A percentile compares a stretch with the other conserved stretches of the same genome.
phyloP scores from a whole-genome alignment of 2,329 filamentous ascomycete species.

The Aspergillus sp. region DNA sequence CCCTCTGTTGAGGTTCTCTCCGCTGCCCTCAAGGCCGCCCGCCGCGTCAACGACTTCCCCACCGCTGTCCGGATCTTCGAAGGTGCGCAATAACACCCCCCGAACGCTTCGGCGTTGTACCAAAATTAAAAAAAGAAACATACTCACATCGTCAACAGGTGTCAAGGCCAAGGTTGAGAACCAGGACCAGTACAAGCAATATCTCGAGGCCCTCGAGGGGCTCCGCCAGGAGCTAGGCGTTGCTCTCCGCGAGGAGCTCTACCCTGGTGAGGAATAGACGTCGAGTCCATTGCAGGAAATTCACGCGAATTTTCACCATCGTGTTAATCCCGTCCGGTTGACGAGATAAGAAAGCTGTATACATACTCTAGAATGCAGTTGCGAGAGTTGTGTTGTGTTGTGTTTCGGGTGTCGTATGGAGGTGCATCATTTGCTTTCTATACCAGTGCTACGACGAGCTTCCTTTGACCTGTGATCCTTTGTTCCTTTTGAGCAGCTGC shows the following conservation, averaged over 20 bases:
- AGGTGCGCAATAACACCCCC: conserved; percentile 60
- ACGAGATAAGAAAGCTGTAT: conserved; percentile 39
- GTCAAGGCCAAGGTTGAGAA: conserved; percentile 99
- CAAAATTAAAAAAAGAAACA: not conserved
- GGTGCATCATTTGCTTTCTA: conserved; percentile 26
- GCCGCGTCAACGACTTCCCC: conserved; percentile 97
- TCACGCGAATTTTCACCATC: conserved; percentile 11
- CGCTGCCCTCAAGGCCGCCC: conserved; percentile 88
- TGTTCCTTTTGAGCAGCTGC: conserved; percentile 20
- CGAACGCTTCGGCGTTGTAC: not conserved
- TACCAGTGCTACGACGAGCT: conserved; percentile 24
- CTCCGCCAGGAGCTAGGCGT: conserved; percentile 93
- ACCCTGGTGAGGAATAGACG: conserved; percentile 59
- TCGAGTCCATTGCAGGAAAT: not conserved
- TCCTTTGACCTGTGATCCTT: not conserved
- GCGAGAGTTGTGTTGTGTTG: conserved; percentile 11
- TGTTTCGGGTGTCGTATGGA: conserved; percentile 16
- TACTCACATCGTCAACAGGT: conserved; percentile 55
- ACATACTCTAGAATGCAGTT: conserved; percentile 39
- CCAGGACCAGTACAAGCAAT: conserved; percentile 96
- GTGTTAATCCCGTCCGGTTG: conserved; percentile 25
- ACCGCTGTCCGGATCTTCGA: conserved; percentile 98
- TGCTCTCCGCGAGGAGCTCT: conserved; percentile 87
- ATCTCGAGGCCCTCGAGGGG: conserved; percentile 84
- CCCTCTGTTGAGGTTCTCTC: conserved; percentile 87